Evolutionary conservation across 768 basidiomycete genomes (phyloP).

Genomic region (Cyclocybe aegerita): DNA sequence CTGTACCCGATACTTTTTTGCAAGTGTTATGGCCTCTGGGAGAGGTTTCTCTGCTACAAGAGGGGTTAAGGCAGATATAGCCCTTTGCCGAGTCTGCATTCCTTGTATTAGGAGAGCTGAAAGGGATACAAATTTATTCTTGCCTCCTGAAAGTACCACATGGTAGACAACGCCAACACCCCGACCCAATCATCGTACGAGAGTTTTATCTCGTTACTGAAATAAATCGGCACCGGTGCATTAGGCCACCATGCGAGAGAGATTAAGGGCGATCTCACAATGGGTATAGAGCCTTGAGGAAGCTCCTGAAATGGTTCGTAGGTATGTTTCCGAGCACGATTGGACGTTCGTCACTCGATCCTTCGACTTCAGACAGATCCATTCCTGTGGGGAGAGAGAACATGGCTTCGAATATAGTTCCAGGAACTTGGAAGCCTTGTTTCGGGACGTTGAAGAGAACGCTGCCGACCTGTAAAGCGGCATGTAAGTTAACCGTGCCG

Average conservation of each 20-base stretch:
- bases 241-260: no score
- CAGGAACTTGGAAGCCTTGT: no score
- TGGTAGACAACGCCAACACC: no score
- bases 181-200: no score
- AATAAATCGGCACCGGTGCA: no score
- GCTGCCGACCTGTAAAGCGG: no score
- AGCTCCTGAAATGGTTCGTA: neutral
- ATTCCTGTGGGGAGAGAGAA: neutral
- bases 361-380: neutral
- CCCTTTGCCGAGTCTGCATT: neutral
- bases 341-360: slow-evolving; percentile 1
- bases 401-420: neutral
- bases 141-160: no score
- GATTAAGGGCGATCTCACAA: neutral
- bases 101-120: no score
- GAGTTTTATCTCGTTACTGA: no score
- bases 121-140: no score
- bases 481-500: no score
- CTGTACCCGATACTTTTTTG: slow-evolving; percentile 1
- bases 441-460: no score
- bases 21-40: slow-evolving; percentile 1
- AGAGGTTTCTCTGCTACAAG: neutral
- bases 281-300: neutral
- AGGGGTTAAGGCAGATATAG: neutral
- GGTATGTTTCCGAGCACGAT: slow-evolving; percentile 1